These are phyloP conservation scores for Lentinula novae-zelandiae DNA, from an alignment of 1,284 basidiomycete species.

Conservation along the genomic window DNA sequence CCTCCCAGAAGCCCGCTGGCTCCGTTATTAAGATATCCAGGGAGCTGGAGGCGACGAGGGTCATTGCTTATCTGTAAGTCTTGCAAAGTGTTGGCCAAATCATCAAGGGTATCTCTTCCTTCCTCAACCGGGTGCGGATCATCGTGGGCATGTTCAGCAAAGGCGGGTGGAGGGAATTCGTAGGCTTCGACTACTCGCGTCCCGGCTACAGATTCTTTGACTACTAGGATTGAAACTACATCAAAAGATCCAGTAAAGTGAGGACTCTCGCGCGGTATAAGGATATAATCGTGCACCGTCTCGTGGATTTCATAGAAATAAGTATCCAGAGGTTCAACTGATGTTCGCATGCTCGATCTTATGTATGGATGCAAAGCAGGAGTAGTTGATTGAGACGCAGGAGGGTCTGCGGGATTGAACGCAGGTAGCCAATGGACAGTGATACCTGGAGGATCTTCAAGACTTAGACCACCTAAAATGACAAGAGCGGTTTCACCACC, in stretches of 20 bases:
- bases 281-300: constrained; percentile 74
- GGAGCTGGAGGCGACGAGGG: constrained; percentile 35
- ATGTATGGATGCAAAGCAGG: constrained; percentile 44
- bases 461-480: constrained; percentile 72
- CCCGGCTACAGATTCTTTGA: constrained; percentile 38
- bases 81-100: constrained; percentile 41
- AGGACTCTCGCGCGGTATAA: constrained; percentile 70
- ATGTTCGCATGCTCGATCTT: constrained; percentile 63
- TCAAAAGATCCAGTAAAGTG: constrained; percentile 72
- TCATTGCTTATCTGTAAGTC: constrained; percentile 37
- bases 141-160: constrained; percentile 21
- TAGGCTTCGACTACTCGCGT: constrained; percentile 45
- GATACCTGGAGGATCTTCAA: constrained; percentile 59
- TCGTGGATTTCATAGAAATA: constrained; percentile 62
- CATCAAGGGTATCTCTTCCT: constrained; percentile 27
- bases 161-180: constrained; percentile 54
- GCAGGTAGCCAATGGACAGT: constrained; percentile 71
- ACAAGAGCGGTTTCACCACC: constrained; percentile 71
- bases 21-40: constrained; percentile 37
- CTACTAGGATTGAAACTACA: constrained; percentile 59
- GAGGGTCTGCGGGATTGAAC: constrained; percentile 56
- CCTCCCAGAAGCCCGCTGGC: constrained; percentile 38
- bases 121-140: constrained; percentile 12
- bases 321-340: constrained; percentile 52
- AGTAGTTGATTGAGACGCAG: constrained; percentile 24